Base-by-base conservation (phyloP, 1,284 basidiomycete genomes). In the Heterobasidion annosum region DNA sequence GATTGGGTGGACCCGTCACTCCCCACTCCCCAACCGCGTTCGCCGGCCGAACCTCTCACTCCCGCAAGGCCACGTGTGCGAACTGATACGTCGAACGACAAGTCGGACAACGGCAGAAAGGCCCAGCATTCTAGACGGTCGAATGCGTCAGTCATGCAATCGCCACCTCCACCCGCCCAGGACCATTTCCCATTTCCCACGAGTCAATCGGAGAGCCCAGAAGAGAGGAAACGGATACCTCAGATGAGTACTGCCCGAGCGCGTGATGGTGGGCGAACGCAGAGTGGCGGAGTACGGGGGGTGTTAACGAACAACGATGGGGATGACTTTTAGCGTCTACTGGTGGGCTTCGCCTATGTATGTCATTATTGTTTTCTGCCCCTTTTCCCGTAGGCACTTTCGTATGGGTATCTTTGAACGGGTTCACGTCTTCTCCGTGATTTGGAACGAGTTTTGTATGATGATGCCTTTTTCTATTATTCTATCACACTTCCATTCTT, bases 241-340 rank as follows among this genome's bases (percentile, higher is more conserved):
- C 68, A 72, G 61, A 75, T 89, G 81, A 82, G 87, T 63, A 83
- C 77, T 13, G 77, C 81, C 44, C 78, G 83, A 44, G 88, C 82
- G 44, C 73, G 85, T 55, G 85, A 90, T 67, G 88, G 88, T 4
- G 87, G 87, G 43, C 72, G 88, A 61, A 90, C 88, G 57, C 85
- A 88, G 71, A 90, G 87, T 63, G 88, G 87, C 2, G 87, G 87
- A 19, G 85, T 90, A 25, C 82, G 79, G 61, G 86, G 83, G 15
- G 74, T 88, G 48, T 67, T 83, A 64, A 47, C 25, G 18, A 47
- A 47, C 18, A 16, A 47, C 25, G 45, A 47, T 16, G 45, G 45
- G 18, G 45, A 47, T 32, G 45, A 47, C 18, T 47, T 47, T 47
- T 47, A 47, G 18, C 25, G 25, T 25, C 25, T 4, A 25, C 3